Evolutionary conservation across 208 protist genomes (phyloP).

Genomic region (Leishmania tropica): DNA sequence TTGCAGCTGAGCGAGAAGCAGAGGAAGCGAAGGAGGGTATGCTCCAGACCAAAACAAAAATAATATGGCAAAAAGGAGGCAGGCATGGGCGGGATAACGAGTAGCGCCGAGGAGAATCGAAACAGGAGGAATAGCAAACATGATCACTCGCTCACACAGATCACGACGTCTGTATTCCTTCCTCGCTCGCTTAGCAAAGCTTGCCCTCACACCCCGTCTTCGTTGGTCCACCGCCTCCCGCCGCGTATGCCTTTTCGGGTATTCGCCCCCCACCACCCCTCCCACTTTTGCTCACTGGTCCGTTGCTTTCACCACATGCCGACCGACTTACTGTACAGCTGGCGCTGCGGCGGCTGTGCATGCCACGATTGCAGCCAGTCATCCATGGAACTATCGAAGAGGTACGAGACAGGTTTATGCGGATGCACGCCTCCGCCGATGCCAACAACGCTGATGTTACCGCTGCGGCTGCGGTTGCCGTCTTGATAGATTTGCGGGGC

Average conservation of each 20-base stretch:
- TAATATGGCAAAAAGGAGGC: not conserved
- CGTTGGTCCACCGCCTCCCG: not conserved
- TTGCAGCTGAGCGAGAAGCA: not conserved
- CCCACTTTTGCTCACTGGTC: not conserved
- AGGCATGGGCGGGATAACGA: not conserved
- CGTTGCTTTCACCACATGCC: constrained; percentile 17
- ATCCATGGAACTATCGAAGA: constrained; percentile 33
- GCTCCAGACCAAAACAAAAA: not conserved
- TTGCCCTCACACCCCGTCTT: not conserved
- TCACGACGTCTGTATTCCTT: not conserved
- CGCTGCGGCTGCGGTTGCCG: not conserved
- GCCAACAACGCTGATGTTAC: not conserved
- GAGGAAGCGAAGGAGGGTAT: not conserved
- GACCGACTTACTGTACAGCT: constrained; percentile 13
- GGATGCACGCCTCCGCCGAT: constrained; percentile 12
- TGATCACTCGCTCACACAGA: not conserved
- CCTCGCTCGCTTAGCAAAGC: not conserved
- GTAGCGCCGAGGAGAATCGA: not conserved
- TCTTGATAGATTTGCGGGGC: not conserved
- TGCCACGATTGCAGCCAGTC: constrained; percentile 16
- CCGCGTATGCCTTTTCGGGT: not conserved
- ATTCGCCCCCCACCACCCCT: not conserved
- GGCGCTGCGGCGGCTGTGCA: constrained; percentile 9
- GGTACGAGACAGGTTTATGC: constrained; percentile 35
- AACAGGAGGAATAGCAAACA: not conserved